A percentile compares a stretch with the other conserved stretches of the same genome.
Evolutionary conservation across 140 eudicot species (phyloP).

Genomic region (Bidens hawaiensis): DNA sequence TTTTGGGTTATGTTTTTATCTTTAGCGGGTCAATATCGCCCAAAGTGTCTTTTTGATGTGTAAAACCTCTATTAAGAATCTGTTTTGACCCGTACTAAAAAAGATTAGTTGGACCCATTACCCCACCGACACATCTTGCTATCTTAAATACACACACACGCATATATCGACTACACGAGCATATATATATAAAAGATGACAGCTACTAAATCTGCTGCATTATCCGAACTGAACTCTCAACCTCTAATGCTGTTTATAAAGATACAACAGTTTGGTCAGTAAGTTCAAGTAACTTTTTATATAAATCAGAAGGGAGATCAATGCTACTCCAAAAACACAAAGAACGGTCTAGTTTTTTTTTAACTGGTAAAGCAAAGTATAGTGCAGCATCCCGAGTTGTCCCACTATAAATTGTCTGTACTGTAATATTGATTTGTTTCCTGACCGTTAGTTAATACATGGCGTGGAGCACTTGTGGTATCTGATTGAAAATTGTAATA

Average conservation of each 20-base stretch:
- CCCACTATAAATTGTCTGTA: conserved; percentile 32
- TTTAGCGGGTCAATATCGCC: neutral
- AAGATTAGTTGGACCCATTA: neutral
- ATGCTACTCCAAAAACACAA: no score
- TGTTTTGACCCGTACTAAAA: neutral
- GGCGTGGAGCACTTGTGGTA: neutral
- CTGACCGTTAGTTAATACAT: neutral
- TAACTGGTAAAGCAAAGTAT: conserved; percentile 6
- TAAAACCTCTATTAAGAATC: no score
- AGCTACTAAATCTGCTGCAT: no score
- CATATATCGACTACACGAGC: no score
- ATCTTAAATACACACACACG: no score
- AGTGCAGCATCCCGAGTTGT: conserved; percentile 23
- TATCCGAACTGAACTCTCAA: no score
- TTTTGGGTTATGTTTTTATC: neutral
- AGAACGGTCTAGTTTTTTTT: neutral
- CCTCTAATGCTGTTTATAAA: no score
- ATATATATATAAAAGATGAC: no score
- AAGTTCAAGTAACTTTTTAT: no score
- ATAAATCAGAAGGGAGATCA: no score
- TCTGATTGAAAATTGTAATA: conserved; percentile 8
- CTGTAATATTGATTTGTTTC: conserved; percentile 1
- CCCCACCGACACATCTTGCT: no score
- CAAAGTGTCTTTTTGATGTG: neutral
- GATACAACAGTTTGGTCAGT: no score